Evolutionary conservation across 257 asterid genomes (phyloP).

Genomic region (Solanum ahanhuiri): DNA sequence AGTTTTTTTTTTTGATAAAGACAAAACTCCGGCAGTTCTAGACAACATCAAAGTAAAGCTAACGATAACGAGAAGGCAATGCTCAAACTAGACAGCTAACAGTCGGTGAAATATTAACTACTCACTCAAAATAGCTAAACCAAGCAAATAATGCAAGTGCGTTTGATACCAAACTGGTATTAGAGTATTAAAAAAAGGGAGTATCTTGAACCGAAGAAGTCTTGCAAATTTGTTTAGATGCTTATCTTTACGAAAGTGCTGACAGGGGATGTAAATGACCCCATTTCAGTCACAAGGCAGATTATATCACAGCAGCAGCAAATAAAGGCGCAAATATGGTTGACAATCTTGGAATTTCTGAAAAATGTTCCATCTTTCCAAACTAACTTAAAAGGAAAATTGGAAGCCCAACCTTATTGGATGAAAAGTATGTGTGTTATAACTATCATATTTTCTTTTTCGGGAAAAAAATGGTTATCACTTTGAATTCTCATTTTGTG

Average conservation of each 20-base stretch:
- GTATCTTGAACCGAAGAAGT: neutral
- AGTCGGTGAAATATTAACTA: neutral
- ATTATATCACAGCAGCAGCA: neutral
- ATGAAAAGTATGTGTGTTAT: neutral
- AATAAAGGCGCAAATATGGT: neutral
- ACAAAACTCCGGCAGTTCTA: neutral
- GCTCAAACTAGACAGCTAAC: neutral
- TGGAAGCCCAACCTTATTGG: neutral
- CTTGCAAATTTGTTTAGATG: neutral
- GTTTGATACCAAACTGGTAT: neutral
- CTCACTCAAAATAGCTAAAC: neutral
- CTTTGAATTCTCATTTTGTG: neutral
- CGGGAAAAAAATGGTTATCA: neutral
- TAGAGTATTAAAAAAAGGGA: neutral
- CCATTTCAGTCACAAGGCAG: neutral
- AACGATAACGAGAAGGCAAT: neutral
- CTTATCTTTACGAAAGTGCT: neutral
- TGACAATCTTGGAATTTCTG: neutral
- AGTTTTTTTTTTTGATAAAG: too few species aligned
- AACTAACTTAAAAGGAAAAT: neutral
- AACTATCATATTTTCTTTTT: neutral
- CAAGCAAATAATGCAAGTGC: neutral
- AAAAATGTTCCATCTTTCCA: neutral
- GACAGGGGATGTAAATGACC: neutral
- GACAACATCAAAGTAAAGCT: neutral